Base-by-base conservation (phyloP, 192 early-diverging fungal genomes). In the Chytriomyces hyalinus region DNA sequence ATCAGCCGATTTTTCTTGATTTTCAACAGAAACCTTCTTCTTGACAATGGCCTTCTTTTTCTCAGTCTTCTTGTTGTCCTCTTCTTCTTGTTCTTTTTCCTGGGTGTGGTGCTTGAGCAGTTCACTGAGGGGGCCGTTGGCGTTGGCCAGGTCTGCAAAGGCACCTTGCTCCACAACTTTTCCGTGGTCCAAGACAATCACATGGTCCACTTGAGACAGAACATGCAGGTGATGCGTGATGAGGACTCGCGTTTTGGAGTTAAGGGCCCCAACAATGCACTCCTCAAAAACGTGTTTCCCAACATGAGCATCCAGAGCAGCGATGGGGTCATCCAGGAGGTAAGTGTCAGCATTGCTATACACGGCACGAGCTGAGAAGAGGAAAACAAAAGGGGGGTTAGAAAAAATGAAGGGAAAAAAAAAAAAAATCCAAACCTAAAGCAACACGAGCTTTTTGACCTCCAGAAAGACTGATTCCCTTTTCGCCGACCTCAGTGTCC, bases 201-300 rank as follows among this genome's bases (percentile, higher is more conserved):
- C 78, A 67, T 88, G 87, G 61, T 94, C 89, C 49, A 86, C 87
- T 46, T 88, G 84, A 0, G 91, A 90, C 67, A 96, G 62, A 62
- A 91, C 80, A 65, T 92, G 87, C 3, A 94, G 84, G 36, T 88
- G 85, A 75, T 95, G 92, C 0, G 94, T 94, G 6, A 94, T 90
- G 67, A 96, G 73, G 13, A 96, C 71, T 36, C 93, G 87, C 3
- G 94, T 91, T 86, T 97, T 97, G 59, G 82, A 84, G 1, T 79
- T 83, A 43, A 96, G 78, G 11, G 81, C 36, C 0, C 84, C 86
- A 5, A 85, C 80, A 69, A 93, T 91, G 70, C 89, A 92, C 20
- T 84, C 80, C 65, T 92, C 83, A 85, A 98, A 92, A 17, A 94
- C 86, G 64, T 91, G 85, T 45, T 70, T 74, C 60, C 90, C 87